Percentiles rank a stretch among this genome's conserved stretches.
phyloP scores from a whole-genome alignment of 352 stramenopile species.

The Phytopythium ostracodes region DNA sequence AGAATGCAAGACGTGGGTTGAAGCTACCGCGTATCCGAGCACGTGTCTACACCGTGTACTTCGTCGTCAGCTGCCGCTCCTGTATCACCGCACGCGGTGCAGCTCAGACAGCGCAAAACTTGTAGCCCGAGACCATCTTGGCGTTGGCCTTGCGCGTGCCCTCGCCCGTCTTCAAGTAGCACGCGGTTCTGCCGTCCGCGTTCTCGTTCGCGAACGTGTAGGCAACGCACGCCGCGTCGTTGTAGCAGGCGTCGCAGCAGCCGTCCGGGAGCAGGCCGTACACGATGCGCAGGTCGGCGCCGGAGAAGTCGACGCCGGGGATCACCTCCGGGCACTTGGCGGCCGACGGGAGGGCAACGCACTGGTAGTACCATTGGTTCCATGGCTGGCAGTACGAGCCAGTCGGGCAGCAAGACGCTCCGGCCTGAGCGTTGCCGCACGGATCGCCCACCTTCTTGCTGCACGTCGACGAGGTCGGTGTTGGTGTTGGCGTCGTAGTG shows the following conservation, averaged over 20 bases:
- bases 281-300: slow-evolving; percentile 34
- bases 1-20: neutral
- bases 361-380: slow-evolving; percentile 53
- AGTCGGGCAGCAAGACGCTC: slow-evolving; percentile 27
- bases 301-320: slow-evolving; percentile 42
- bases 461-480: slow-evolving; percentile 17
- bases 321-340: slow-evolving; percentile 35
- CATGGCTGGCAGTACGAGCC: slow-evolving; percentile 48
- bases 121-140: slow-evolving; percentile 28
- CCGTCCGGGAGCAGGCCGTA: slow-evolving; percentile 31
- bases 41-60: too few relatives aligned
- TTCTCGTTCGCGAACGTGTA: slow-evolving; percentile 68
- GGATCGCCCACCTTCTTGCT: slow-evolving; percentile 19
- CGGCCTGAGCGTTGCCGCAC: slow-evolving; percentile 31
- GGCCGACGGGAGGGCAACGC: slow-evolving; percentile 25
- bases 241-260: slow-evolving; percentile 49
- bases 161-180: slow-evolving; percentile 43
- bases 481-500: neutral
- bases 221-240: slow-evolving; percentile 25
- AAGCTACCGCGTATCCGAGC: neutral
- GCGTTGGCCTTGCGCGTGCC: slow-evolving; percentile 21
- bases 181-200: slow-evolving; percentile 40
- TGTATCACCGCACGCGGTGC: too few relatives aligned
- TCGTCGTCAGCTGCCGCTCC: too few relatives aligned
- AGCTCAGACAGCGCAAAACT: neutral